Base-by-base conservation (phyloP, 805 yeast genomes). In the Torulaspora maleeae region DNA sequence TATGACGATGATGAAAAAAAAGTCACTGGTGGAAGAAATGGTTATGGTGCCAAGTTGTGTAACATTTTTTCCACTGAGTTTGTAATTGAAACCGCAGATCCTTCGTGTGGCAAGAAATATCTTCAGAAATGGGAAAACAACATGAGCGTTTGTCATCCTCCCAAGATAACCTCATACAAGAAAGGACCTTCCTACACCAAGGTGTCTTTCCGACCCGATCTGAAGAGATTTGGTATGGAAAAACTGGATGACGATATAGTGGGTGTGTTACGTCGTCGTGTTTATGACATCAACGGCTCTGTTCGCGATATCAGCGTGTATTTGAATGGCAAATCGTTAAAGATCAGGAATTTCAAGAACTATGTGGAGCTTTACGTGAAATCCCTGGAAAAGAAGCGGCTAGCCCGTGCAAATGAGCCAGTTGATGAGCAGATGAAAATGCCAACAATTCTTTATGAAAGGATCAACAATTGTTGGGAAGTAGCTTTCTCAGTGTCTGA, bases 21-120 rank as follows among this genome's bases (percentile, higher is more conserved):
- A 66, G 97, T 93, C 27, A 87, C 95, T 2, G 99, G 99, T 72
- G 99, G 99, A 67, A 81, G 99, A 73, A 93, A 93, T 64, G 99
- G 99, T 52, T 93, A 82, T 63, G 99, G 99, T 68, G 99, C 99
- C 39, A 93, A 93, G 64, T 72, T 93, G 45, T 93, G 99, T 78
- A 93, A 93, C 66, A 93, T 93, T 51, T 93, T 91, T 66, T 88
- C 96, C 20, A 85, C 89, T 3, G 83, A 84, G 58, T 93, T 93
- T 61, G 76, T 73, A 11, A 76, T 93, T 24, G 96, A 89, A 63
- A 93, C 99, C 5, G 91, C 95, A 15, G 96, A 93, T 66, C 76
- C 80, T 42, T 67, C 63, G 36, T 70, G 74, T 9, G 82, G 77
- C 43, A 75, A 78, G 58, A 68, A 76, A 35, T 93, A 93, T 62